These are phyloP conservation scores for Sporothrix protearum DNA, from an alignment of 2,329 filamentous ascomycete genomes.

Conservation along the genomic window DNA sequence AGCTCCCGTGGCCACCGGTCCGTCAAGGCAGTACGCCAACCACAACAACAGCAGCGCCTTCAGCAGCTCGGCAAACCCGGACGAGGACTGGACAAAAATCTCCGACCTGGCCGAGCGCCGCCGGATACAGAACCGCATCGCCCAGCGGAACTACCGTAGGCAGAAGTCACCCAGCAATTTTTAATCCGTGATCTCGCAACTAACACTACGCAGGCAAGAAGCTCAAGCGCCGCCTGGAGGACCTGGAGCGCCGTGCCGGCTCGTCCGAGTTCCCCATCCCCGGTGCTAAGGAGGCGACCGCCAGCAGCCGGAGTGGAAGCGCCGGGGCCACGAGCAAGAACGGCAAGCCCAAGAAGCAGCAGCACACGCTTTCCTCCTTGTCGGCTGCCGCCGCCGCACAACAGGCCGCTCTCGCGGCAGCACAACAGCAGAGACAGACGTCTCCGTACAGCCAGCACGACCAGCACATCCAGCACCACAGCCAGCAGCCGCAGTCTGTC, in stretches of 20 bases:
- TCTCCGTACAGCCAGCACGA: conserved; percentile 25
- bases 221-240: conserved; percentile 84
- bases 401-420: conserved; percentile 29
- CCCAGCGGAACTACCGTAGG: conserved; percentile 91
- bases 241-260: conserved; percentile 74
- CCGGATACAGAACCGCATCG: conserved; percentile 95
- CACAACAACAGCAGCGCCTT: conserved; percentile 90
- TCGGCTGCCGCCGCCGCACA: conserved; percentile 27
- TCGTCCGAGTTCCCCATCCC: conserved; percentile 32
- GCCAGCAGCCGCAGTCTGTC: conserved; percentile 35
- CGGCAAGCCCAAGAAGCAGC: conserved; percentile 42
- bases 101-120: conserved; percentile 91
- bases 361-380: conserved; percentile 31
- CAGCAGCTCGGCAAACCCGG: conserved; percentile 87
- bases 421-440: conserved; percentile 26
- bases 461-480: conserved; percentile 29
- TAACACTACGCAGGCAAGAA: conserved; percentile 66
- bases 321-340: conserved; percentile 36
- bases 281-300: conserved; percentile 11
- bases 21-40: conserved; percentile 63
- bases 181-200: conserved; percentile 2
- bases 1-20: conserved; percentile 33
- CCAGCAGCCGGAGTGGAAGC: conserved; percentile 17
- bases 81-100: conserved; percentile 99
- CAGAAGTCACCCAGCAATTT: conserved; percentile 22